Base-by-base conservation (phyloP, 257 asterid genomes). In the Rehmannia glutinosa region DNA sequence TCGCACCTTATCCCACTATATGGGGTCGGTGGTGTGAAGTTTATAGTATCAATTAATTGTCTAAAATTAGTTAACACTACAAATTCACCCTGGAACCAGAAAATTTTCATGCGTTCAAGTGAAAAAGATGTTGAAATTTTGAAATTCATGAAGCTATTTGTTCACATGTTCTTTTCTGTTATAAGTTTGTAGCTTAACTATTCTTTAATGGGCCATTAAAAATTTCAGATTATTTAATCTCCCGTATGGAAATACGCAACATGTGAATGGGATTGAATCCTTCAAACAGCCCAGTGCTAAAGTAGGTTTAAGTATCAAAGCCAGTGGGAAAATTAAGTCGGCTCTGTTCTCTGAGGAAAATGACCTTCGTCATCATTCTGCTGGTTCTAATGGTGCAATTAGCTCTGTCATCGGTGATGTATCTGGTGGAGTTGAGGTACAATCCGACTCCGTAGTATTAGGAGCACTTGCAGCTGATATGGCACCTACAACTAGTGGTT, bases 391-490 rank as follows among this genome's bases (percentile, higher is more conserved):
- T 30, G 55, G 53, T 69, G 66, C 74, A 21, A 74, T 66, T 3
- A 71, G 71, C 15, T 80, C 80, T 52, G 73, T 83, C 47, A 50
- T 77, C 57, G 77, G 71, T 67, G 84, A 80, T 60, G 50, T 79
- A 16, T 73, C 89, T 39, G 73, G 75, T 63, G 95, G 89, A 65
- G 76, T 85, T 23, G 86, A 85, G 73, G 36, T 80, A 52, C 88
- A 81, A 49, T 75, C 89, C 17, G 90, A 90, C 77, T 73, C 89
- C 3, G 74, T 78, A 3, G 74, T 77, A 24, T 83, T 84, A 64
- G 92, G 86, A 82, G 67, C 86, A 13, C 91, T 85, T 55, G 69
- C 85, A 42, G 95, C 96, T 43, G 96, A 91, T 71, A 75, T 81
- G 77, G 74, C 83, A 24, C 82, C 86, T 1, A 78, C 84, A 23